A percentile compares a stretch with the other conserved stretches of the same genome.
Evolutionary conservation across 495 filamentous ascomycete species (phyloP).

Genomic region (Neurospora sp.): DNA sequence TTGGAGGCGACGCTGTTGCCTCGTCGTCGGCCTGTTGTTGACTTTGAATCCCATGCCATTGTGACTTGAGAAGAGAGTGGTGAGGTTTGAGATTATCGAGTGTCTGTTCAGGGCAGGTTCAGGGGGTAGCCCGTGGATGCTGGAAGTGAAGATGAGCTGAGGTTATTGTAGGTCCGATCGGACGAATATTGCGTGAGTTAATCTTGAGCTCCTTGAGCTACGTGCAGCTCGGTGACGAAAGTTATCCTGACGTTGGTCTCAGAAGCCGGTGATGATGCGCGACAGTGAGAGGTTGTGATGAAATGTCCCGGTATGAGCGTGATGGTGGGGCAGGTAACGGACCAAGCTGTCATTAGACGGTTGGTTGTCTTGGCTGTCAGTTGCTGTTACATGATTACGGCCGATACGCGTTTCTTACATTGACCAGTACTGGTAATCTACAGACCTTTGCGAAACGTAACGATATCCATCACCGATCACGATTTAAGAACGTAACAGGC

Average conservation of each 20-base stretch:
- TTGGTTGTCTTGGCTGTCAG: not conserved
- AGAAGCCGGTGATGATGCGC: not conserved
- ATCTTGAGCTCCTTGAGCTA: not conserved
- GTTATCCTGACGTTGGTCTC: not conserved
- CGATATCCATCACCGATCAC: not conserved
- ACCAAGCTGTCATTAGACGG: not conserved
- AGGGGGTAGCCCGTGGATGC: not conserved
- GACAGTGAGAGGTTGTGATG: not conserved
- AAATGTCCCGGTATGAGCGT: not conserved
- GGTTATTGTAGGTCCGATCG: not conserved
- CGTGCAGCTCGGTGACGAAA: not conserved
- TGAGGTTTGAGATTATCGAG: not conserved
- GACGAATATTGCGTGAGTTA: not conserved
- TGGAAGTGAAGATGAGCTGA: not conserved
- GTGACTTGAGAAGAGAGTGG: not conserved
- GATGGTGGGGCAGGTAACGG: not conserved
- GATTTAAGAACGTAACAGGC: not conserved
- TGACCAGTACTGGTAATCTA: not conserved
- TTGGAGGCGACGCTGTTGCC: constrained; percentile 21
- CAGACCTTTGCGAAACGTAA: not conserved
- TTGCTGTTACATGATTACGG: not conserved
- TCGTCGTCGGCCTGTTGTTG: constrained; percentile 12
- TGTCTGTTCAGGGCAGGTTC: not conserved
- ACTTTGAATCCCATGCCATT: constrained; percentile 23
- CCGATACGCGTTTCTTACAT: not conserved